Conservation (phyloP, 148 eudicot genomes). For the Amaranthus cruentus region DNA sequence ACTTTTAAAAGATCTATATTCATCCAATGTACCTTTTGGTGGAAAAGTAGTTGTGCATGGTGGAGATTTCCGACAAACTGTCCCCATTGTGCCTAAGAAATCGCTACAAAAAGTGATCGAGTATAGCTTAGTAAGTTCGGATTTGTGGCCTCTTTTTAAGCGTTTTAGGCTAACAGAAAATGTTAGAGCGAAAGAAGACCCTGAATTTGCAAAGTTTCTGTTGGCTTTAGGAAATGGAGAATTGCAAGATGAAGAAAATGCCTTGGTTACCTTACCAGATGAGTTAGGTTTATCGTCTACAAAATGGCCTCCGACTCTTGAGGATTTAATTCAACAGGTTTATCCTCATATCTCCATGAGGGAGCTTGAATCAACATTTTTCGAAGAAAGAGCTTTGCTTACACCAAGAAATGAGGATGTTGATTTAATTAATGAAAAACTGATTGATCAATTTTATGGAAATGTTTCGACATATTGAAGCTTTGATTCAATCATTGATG, state of each 20-base stretch:
- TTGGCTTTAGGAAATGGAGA: neutral
- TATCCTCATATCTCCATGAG: neutral
- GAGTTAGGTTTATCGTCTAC: neutral
- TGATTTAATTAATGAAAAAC: neutral
- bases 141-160: neutral
- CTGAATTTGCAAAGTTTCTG: neutral
- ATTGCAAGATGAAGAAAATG: neutral
- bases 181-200: constrained; percentile 1
- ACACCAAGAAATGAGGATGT: constrained; percentile 13
- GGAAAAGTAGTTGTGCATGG: neutral
- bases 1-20: neutral
- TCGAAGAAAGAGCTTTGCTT: neutral
- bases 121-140: neutral
- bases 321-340: neutral
- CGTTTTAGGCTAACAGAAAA: neutral
- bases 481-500: neutral
- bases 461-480: neutral
- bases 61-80: neutral
- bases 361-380: no score
- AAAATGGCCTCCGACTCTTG: neutral
- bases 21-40: neutral
- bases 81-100: neutral
- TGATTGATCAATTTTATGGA: constrained; percentile 1
- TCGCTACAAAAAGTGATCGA: neutral
- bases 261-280: neutral